These are phyloP conservation scores for Eucalyptus sp. DNA, from an alignment of 345 rosid species.

Conservation along the genomic window DNA sequence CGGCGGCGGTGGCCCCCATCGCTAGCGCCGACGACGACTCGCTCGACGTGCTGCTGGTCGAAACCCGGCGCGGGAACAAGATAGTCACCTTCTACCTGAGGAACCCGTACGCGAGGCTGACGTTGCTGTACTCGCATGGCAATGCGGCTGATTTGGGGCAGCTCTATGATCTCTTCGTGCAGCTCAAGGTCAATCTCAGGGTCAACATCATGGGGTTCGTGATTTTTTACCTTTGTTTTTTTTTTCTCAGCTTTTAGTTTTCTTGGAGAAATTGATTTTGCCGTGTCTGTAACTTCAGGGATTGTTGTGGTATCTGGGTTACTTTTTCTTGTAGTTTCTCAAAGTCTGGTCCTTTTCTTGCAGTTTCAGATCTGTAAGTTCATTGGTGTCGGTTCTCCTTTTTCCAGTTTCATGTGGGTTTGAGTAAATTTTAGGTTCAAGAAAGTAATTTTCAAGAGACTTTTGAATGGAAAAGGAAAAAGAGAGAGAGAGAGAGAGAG, in stretches of 20 bases:
- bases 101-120: constrained; percentile 87
- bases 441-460: neutral
- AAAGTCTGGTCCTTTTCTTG: neutral
- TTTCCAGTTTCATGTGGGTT: neutral
- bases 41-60: constrained; percentile 61
- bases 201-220: constrained; percentile 95
- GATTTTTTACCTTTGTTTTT: neutral
- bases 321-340: neutral
- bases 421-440: neutral
- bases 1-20: constrained; percentile 34
- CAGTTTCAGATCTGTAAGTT: neutral
- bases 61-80: constrained; percentile 73
- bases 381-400: neutral
- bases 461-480: neutral
- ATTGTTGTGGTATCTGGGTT: neutral
- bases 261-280: neutral
- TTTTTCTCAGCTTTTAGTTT: neutral
- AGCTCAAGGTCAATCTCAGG: constrained; percentile 93
- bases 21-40: constrained; percentile 60
- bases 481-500: neutral
- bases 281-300: neutral
- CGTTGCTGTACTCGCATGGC: constrained; percentile 92
- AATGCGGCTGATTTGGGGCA: constrained; percentile 99
- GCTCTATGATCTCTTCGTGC: constrained; percentile 94
- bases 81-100: constrained; percentile 74